A percentile compares a stretch with the other conserved stretches of the same genome.
Conservation (phyloP, 2,329 filamentous ascomycete genomes). For the Fusarium tanahbumbuense region DNA sequence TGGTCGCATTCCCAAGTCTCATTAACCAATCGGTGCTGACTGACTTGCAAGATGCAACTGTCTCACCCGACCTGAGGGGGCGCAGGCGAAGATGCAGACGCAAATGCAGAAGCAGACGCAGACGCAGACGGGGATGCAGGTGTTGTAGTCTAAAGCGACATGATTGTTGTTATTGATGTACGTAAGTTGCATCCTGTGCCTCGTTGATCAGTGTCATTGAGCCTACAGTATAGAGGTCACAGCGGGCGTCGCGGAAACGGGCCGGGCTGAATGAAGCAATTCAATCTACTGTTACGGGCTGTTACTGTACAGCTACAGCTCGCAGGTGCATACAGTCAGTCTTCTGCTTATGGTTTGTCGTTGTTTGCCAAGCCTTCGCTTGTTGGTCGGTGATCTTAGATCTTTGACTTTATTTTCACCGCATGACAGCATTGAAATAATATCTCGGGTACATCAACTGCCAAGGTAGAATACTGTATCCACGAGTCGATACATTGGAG, state of each 20-base stretch:
- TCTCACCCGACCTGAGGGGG: constrained; percentile 27
- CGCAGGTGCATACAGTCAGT: neutral
- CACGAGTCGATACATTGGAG: neutral
- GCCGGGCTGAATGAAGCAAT: constrained; percentile 27
- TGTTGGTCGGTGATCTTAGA: neutral
- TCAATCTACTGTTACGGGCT: neutral
- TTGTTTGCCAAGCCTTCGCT: constrained; percentile 9
- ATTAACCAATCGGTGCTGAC: constrained; percentile 31
- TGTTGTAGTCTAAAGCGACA: neutral
- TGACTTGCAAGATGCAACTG: constrained; percentile 25
- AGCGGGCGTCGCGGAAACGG: constrained; percentile 45
- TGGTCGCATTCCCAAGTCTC: constrained; percentile 30
- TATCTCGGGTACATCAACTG: neutral
- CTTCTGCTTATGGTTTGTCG: neutral
- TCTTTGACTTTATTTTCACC: neutral
- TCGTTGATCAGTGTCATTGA: constrained; percentile 17
- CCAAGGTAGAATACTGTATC: neutral
- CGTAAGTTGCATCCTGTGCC: constrained; percentile 20
- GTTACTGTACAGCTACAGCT: neutral
- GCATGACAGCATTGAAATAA: neutral
- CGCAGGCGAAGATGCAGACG: constrained; percentile 7
- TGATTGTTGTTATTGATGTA: constrained; percentile 11
- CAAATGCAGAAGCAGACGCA: neutral
- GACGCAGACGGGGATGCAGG: constrained; percentile 5
- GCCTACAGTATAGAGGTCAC: constrained; percentile 29